Base-by-base conservation (phyloP, 169 alveolate species). In the Babesia gibsoni region DNA sequence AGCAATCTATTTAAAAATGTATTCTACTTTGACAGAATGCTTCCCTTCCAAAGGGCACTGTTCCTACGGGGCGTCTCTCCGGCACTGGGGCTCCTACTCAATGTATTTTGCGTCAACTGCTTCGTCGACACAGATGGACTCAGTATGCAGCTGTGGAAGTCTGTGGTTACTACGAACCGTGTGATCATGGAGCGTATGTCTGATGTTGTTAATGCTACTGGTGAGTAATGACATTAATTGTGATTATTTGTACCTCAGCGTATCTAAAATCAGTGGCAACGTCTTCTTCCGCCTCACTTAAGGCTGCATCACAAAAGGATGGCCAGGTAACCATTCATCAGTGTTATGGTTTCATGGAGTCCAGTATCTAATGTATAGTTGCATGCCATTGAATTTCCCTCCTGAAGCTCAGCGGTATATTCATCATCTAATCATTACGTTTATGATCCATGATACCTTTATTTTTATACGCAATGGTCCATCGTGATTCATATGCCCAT, bases 141-240 rank as follows among this genome's bases (percentile, higher is more conserved):
- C 32, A 14, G 41, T 36, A 10, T 50, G 39, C 65, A 52, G 32
- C 72, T 74, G 6, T 74, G 84, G 84, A 64, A 74, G 27, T 74
- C 84, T 2, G 53, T 79, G 3, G 74, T 74, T 1, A 20, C 84
- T 22, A 74, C 84, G 1, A 74, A 74, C 35, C 32, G 78, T n/a
- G 54, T 48, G 6, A 54, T 74, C 8, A 20, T 74, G 42, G 84
- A 74, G 46, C 63, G 52, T 30, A 74, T 74, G 84, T n/a, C 65
- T 9, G 73, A 74, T 25, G 70, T 74, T 7, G 77, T 74, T 7
- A 58, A 74, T 27, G 84, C 84, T n/a, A 66, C 79, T 14, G 56
- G 84, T 74, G 25, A n/a, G 72, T 39, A 1, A 14, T 37, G 18
- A 9, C 68, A 27, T 6, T 5, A 4, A 48, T 7, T n/a, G n/a